Evolutionary conservation across 345 rosid species (phyloP), one percentile per base, ranked within the genome.

Genomic region (Acer yangbiense): DNA sequence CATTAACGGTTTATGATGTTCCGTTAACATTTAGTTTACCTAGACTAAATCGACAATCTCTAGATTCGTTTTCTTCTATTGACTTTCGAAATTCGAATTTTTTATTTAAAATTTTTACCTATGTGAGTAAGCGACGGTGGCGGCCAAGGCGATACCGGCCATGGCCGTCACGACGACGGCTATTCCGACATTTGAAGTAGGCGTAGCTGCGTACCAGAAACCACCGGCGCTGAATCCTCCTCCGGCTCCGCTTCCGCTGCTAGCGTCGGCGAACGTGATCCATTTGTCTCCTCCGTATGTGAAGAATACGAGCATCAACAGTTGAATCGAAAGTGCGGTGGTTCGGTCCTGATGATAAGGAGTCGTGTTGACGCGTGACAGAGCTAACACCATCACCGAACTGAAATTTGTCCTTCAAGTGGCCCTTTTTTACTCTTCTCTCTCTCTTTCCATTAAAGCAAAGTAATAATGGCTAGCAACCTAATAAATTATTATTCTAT

Each of bases 71-170:
- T 57, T 55, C 57, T 21, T 46, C 21, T 55, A 71, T 43, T 58
- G 14, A 21, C 50, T 48, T 18, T 63, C 68, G 29, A 21, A 62
- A 75, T 14, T 27, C 41, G 46, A 46, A 7, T 2, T 46, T 18
- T 72, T 65, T 71, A 1, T 7, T 1, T 54, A 64, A 16, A 5
- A 6, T 27, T 75, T 54, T 78, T 86, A 90, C 92, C 95, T 87
- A 83, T 86, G 88, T 61, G 90, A 88, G 84, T 84, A 90, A 82
- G 85, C 79, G 85, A 88, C 72, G 80, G 93, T 88, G 81, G 87
- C 85, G 78, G 89, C 85, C 80, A 90, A 86, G 85, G 95, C 93
- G 77, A 92, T 79, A 67, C 93, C 93, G 70, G 91, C 94, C 92
- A 90, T 84, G 90, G 88, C 90, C 86, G 91, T 87, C 80, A 90